These are phyloP conservation scores for Coemansia sp. DNA, from an alignment of 192 early-diverging fungal genomes.

Conservation along the genomic window DNA sequence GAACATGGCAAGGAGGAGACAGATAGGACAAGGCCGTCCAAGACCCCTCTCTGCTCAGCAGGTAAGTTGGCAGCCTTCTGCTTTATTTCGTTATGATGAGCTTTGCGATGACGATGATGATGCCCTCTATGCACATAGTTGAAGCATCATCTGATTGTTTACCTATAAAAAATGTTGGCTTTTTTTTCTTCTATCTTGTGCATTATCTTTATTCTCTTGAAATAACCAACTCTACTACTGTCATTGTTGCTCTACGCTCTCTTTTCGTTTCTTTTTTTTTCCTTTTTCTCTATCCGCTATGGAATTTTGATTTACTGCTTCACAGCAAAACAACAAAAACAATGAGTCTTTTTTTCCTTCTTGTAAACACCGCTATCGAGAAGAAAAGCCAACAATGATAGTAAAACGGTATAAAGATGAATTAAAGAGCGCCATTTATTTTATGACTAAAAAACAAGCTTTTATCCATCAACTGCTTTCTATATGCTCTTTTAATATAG, in stretches of 20 bases:
- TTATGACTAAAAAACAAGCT: too few relatives aligned
- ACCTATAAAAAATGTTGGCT: neutral
- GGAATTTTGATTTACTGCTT: neutral
- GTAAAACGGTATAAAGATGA: too few relatives aligned
- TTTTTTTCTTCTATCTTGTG: neutral
- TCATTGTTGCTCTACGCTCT: neutral
- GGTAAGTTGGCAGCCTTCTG: slow-evolving; percentile 1
- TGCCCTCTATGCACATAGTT: neutral
- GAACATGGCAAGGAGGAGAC: slow-evolving; percentile 12
- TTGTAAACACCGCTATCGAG: too few relatives aligned
- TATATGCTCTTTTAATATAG: slow-evolving; percentile 2
- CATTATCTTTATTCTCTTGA: neutral
- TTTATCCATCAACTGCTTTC: too few relatives aligned
- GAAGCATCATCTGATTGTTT: neutral
- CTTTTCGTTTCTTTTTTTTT: neutral
- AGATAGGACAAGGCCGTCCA: slow-evolving; percentile 4
- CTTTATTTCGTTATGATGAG: neutral
- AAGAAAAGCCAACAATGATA: too few relatives aligned
- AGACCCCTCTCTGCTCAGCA: neutral
- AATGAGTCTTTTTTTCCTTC: too few relatives aligned
- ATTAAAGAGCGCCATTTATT: too few relatives aligned
- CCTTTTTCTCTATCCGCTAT: neutral
- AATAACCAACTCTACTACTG: neutral
- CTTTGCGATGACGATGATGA: neutral
- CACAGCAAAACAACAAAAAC: neutral